phyloP scores from a whole-genome alignment of 1,139 yeast genomes.

The Schizosaccharomyces versatilis region DNA sequence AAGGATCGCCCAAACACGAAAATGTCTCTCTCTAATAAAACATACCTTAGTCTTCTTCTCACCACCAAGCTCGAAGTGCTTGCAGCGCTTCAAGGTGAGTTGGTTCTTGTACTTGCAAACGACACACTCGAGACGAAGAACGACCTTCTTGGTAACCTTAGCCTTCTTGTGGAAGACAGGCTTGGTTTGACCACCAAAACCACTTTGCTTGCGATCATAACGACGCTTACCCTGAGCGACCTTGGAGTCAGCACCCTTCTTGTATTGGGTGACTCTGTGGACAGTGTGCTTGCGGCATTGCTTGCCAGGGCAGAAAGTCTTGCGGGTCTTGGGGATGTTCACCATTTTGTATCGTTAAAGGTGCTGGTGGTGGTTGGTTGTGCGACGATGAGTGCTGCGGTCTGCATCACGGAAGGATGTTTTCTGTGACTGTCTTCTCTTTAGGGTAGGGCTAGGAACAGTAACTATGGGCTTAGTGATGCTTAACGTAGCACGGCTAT shows the following conservation, averaged over 20 bases:
- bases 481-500: not conserved
- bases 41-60: constrained; percentile 94
- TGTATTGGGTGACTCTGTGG: constrained; percentile 99
- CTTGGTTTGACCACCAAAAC: constrained; percentile 99
- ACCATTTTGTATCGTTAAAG: constrained; percentile 25
- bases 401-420: too few species aligned
- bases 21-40: constrained; percentile 67
- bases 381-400: not conserved
- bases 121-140: constrained; percentile 96
- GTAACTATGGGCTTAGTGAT: not conserved
- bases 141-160: constrained; percentile 99
- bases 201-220: constrained; percentile 99
- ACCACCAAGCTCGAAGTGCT: constrained; percentile 99
- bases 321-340: constrained; percentile 99
- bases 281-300: constrained; percentile 98
- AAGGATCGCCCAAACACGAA: constrained; percentile 14
- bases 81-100: constrained; percentile 96
- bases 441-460: not conserved
- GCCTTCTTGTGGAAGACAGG: constrained; percentile 99
- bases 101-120: constrained; percentile 97
- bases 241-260: constrained; percentile 98
- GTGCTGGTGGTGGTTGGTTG: constrained; percentile 1
- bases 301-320: constrained; percentile 99
- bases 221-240: constrained; percentile 99
- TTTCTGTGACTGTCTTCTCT: not conserved